These are phyloP conservation scores for Chenopodium berlandieri DNA, from an alignment of 148 eudicot genomes.

Conservation along the genomic window DNA sequence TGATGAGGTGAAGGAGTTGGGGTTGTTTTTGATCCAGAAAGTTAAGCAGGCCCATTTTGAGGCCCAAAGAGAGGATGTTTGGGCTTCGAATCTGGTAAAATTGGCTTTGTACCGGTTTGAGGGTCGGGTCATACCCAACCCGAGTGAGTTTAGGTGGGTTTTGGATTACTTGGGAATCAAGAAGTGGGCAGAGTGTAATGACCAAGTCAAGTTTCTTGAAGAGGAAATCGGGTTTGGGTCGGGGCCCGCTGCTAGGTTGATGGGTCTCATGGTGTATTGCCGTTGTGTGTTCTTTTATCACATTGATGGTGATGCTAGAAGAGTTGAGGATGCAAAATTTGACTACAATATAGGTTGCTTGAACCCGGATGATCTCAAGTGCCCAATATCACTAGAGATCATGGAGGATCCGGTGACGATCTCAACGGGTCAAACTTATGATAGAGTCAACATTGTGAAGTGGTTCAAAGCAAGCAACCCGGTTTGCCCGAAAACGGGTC, in stretches of 20 bases:
- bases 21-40: slow-evolving; percentile 40
- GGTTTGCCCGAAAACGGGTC: slow-evolving; percentile 79
- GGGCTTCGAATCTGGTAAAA: slow-evolving; percentile 26
- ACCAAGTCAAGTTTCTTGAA: slow-evolving; percentile 59
- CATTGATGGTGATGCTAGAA: slow-evolving; percentile 16
- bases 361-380: slow-evolving; percentile 67
- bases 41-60: slow-evolving; percentile 28
- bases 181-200: slow-evolving; percentile 61
- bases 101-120: slow-evolving; percentile 40
- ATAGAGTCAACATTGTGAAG: slow-evolving; percentile 59
- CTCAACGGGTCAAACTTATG: slow-evolving; percentile 79
- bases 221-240: slow-evolving; percentile 40
- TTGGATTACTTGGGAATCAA: slow-evolving; percentile 52
- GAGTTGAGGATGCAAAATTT: not conserved
- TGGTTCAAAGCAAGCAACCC: slow-evolving; percentile 71
- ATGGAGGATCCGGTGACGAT: slow-evolving; percentile 83
- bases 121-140: slow-evolving; percentile 46
- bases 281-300: slow-evolving; percentile 49
- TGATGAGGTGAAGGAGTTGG: slow-evolving; percentile 42
- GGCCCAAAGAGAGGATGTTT: slow-evolving; percentile 37
- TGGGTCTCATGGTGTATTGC: slow-evolving; percentile 57
- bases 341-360: slow-evolving; percentile 22
- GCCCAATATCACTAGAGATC: slow-evolving; percentile 84
- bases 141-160: slow-evolving; percentile 43
- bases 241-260: slow-evolving; percentile 27